A percentile compares a stretch with the other conserved stretches of the same genome.
Conservation (phyloP, 2,329 filamentous ascomycete species). For the Fusarium nurragi region DNA sequence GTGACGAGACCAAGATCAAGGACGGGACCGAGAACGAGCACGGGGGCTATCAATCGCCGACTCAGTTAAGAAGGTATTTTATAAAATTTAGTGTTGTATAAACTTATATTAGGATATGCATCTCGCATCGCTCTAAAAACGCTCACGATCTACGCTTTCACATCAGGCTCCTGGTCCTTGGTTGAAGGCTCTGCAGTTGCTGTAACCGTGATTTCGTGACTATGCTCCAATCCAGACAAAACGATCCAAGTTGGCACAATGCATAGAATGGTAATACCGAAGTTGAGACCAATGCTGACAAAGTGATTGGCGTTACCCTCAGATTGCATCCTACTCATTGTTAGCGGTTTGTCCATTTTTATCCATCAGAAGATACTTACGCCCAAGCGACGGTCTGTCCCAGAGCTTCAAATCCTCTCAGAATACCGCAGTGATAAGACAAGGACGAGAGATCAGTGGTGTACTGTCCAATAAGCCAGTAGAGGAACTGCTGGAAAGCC, state of each 20-base stretch:
- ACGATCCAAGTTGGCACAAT: conserved; percentile 16
- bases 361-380: not conserved
- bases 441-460: conserved; percentile 6
- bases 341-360: not conserved
- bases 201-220: conserved; percentile 15
- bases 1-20: not conserved
- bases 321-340: conserved; percentile 3
- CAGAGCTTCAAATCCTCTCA: conserved; percentile 16
- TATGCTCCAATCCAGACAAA: conserved; percentile 11
- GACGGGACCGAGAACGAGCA: not conserved
- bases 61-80: fast-evolving
- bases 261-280: conserved; percentile 15
- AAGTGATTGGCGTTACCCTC: conserved; percentile 24
- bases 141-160: not conserved
- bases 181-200: not conserved
- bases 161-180: not conserved
- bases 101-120: conserved; percentile 8
- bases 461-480: conserved; percentile 20
- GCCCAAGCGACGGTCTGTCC: conserved; percentile 22
- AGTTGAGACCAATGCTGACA: conserved; percentile 17
- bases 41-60: not conserved
- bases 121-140: not conserved
- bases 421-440: conserved; percentile 21
- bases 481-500: conserved; percentile 26
- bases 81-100: not conserved